phyloP scores from a whole-genome alignment of 2,329 filamentous ascomycete genomes.

The Ceratocystiopsis minuta region DNA sequence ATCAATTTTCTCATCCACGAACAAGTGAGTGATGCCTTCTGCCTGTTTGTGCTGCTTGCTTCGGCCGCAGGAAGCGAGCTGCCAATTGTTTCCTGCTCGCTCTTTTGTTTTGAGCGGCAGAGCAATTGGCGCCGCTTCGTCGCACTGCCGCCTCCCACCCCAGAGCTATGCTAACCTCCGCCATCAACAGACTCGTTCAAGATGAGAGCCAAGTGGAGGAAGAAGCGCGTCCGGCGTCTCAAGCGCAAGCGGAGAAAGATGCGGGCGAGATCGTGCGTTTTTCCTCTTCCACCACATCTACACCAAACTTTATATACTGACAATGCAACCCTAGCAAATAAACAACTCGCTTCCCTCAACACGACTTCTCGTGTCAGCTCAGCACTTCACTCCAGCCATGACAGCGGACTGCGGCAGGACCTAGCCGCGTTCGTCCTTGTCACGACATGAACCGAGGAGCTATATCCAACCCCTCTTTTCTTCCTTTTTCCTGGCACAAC shows the following conservation, averaged over 20 bases:
- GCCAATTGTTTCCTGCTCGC: neutral
- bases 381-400: conserved; percentile 1
- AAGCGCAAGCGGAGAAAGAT: conserved; percentile 99
- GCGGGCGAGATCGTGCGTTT: conserved; percentile 79
- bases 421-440: no score
- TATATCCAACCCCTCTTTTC: neutral
- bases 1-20: conserved; percentile 26
- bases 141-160: neutral
- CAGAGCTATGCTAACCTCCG: conserved; percentile 7
- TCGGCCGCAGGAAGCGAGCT: neutral
- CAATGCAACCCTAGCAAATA: conserved; percentile 5
- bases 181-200: conserved; percentile 27
- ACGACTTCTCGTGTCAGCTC: conserved; percentile 6
- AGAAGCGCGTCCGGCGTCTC: conserved; percentile 98
- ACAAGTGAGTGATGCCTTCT: conserved; percentile 13
- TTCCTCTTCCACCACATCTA: neutral
- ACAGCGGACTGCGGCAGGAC: no score
- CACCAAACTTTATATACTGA: neutral
- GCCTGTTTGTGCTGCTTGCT: neutral
- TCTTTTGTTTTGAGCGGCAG: neutral
- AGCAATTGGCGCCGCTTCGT: neutral
- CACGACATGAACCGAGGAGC: neutral
- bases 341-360: conserved; percentile 4
- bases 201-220: conserved; percentile 98
- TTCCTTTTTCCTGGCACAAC: neutral